Base-by-base conservation (phyloP, 768 basidiomycete genomes). In the Panellus pusillus region DNA sequence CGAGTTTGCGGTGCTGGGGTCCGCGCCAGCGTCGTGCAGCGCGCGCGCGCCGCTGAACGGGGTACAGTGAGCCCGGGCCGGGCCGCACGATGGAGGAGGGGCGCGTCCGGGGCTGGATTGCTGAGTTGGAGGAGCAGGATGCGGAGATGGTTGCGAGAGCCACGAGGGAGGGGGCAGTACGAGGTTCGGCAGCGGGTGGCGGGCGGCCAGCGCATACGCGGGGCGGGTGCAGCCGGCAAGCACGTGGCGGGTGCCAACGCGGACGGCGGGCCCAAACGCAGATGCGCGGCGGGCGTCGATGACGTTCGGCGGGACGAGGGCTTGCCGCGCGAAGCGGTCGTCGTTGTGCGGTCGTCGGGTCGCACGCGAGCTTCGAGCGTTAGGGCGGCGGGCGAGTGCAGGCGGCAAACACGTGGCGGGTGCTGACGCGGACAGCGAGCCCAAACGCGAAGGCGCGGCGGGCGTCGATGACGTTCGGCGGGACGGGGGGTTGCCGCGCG, bases 241-340 rank as follows among this genome's bases (percentile, higher is more conserved):
- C n/a, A n/a, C n/a, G n/a, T n/a, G n/a, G n/a, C n/a, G n/a, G n/a
- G n/a, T n/a, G n/a, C n/a, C n/a, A n/a, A n/a, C n/a, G n/a, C n/a
- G n/a, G n/a, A n/a, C n/a, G n/a, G n/a, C n/a, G n/a, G n/a, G n/a
- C n/a, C n/a, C n/a, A n/a, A n/a, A n/a, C n/a, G n/a, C n/a, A n/a
- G n/a, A n/a, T n/a, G n/a, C n/a, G 41, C 27, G 49, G 68, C 44
- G 49, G 36, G 45, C 72, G 68, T 6, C 71, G 68, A 50, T 75
- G 74, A 29, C 79, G 70, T 51, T 75, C 74, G 1, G 75, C n/a
- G 74, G 74, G 6, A 71, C 72, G n/a, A 84, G 84, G 0, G 82
- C 76, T 63, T 86, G 83, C 19, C 89, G 80, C 20, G 87, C 84
- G 64, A 92, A 92, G 7, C 93, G 70, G 61, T 92, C 90, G 58